Evolutionary conservation across 225 moss, liverwort and hornwort genomes (phyloP), one percentile per base, ranked within the genome.

Genomic region (Physcomitrellopsis africana): DNA sequence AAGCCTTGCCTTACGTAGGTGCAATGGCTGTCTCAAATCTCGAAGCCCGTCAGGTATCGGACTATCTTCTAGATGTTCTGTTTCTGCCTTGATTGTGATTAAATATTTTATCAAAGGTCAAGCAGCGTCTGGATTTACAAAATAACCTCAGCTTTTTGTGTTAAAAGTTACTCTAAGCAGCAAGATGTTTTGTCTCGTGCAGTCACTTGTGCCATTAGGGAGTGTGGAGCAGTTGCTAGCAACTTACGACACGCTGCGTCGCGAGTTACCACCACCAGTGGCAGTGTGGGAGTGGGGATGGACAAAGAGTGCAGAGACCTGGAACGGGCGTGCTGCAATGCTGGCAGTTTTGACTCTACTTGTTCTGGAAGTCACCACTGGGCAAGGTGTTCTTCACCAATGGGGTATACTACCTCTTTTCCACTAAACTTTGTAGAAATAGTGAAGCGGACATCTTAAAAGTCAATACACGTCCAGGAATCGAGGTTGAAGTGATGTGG

Each of bases 281-380:
- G 86, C 94, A 56, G 72, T 97, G 70, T 97, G 96, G 96, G 90
- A 97, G 81, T 97, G 96, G 96, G 94, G 96, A 26, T 97, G 96
- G 96, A 97, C 96, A 13, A 97, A 87, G 77, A 97, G 96, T 74
- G 96, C 94, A 7, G 96, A 97, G 79, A 97, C 96, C 20, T 97
- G 96, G 96, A 97, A 97, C 56, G 96, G 96, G 18, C 96, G 94
- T 77, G 89, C 87, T 57, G 96, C 96, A 4, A 97, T 97, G 96
- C 81, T 97, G 60, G 96, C 96, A 63, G 96, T 97, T 42, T 86
- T 97, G 65, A 87, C 79, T 62, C 81, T 94, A 52, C 79, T 97
- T 49, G 87, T 97, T 46, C 81, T 94, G 80, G 94, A 97, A 82
- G 94, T 97, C 37, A 92, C 96, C 4, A 97, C 87, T 46, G 96